A percentile compares a stretch with the other conserved stretches of the same genome.
These are phyloP conservation scores for Termitomyces sp. DNA, from an alignment of 1,284 basidiomycete species.

Conservation along the genomic window DNA sequence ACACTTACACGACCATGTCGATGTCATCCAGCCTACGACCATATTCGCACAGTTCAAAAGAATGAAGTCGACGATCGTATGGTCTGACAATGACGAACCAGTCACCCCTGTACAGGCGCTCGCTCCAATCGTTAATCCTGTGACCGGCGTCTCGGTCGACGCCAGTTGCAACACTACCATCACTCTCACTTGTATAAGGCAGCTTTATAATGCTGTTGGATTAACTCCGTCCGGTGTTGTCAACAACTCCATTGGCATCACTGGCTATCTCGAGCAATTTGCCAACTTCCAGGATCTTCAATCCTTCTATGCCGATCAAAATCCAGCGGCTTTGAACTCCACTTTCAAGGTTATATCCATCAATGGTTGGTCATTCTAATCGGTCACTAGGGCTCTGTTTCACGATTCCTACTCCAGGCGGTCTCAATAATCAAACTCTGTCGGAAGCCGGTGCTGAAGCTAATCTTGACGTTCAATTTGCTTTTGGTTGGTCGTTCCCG, in stretches of 20 bases:
- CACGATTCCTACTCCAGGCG: conserved; percentile 33
- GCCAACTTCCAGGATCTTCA: conserved; percentile 54
- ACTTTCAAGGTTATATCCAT: conserved; percentile 43
- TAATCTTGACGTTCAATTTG: conserved; percentile 67
- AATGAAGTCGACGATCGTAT: conserved; percentile 41
- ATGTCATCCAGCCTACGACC: conserved; percentile 72
- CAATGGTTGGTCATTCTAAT: conserved; percentile 33
- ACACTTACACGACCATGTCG: conserved; percentile 57
- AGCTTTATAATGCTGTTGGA: conserved; percentile 47
- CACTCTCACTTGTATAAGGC: conserved; percentile 44
- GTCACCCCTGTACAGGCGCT: conserved; percentile 9
- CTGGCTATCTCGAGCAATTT: conserved; percentile 51
- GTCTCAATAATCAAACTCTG: conserved; percentile 55
- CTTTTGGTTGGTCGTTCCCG: conserved; percentile 53
- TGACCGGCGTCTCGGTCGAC: conserved; percentile 41
- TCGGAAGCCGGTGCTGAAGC: conserved; percentile 60
- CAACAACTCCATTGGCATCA: conserved; percentile 50
- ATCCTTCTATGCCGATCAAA: conserved; percentile 44
- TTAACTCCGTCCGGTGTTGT: conserved; percentile 34
- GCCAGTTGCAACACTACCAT: conserved; percentile 47
- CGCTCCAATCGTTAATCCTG: conserved; percentile 25
- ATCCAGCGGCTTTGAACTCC: conserved; percentile 41
- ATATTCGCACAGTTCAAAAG: conserved; percentile 54
- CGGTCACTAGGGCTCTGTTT: background rate
- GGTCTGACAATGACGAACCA: conserved; percentile 19